Evolutionary conservation across 208 protist species (phyloP).

Genomic region (Lotmaria passim): DNA sequence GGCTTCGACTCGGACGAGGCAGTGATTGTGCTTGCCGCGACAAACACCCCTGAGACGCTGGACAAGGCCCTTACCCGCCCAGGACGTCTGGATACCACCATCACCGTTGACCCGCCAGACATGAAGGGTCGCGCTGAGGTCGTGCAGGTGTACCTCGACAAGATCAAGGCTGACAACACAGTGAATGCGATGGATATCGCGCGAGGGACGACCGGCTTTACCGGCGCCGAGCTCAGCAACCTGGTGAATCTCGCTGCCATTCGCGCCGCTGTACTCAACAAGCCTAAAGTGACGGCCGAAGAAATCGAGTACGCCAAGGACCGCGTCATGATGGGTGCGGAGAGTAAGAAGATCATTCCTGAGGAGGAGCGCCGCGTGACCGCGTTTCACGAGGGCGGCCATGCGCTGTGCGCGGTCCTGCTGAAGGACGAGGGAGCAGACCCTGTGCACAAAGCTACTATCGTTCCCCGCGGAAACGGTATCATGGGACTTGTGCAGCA

Average conservation of each 20-base stretch:
- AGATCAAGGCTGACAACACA: conserved; percentile 70
- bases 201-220: conserved; percentile 89
- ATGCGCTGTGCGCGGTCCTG: conserved; percentile 86
- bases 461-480: conserved; percentile 89
- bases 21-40: conserved; percentile 97
- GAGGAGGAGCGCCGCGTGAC: conserved; percentile 89
- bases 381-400: conserved; percentile 90
- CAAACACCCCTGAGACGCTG: conserved; percentile 97
- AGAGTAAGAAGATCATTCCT: conserved; percentile 84
- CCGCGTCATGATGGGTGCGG: conserved; percentile 91
- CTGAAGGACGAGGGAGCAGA: conserved; percentile 78
- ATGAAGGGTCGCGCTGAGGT: conserved; percentile 91
- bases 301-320: conserved; percentile 94
- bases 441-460: conserved; percentile 93
- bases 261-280: conserved; percentile 83
- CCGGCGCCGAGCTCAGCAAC: conserved; percentile 92
- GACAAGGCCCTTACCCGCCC: conserved; percentile 95
- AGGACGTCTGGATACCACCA: conserved; percentile 88
- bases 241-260: conserved; percentile 94
- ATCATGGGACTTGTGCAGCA: conserved; percentile 94
- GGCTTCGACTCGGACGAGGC: conserved; percentile 93
- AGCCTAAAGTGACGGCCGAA: conserved; percentile 68
- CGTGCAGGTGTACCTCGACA: conserved; percentile 86
- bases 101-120: conserved; percentile 90
- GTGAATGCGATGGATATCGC: conserved; percentile 86